Conservation (phyloP, 352 stramenopile species). For the Ophiocytium majus region DNA sequence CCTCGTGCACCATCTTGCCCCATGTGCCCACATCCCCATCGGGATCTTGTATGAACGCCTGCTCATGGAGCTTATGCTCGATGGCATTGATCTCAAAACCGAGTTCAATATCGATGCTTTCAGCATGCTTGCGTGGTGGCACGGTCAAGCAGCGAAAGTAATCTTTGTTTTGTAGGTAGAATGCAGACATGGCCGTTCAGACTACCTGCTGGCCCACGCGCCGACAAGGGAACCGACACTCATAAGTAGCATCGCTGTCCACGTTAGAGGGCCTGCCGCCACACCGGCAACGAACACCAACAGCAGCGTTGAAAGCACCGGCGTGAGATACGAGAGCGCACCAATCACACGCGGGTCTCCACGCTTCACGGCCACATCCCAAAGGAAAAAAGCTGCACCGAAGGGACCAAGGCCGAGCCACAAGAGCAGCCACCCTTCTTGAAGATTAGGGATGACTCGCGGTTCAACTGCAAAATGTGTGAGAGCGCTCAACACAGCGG, state of each 20-base stretch:
- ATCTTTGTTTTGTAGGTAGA: no score
- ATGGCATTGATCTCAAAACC: no score
- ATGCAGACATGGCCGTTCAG: no score
- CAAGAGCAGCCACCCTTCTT: not conserved
- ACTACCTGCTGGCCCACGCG: no score
- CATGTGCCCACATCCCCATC: not conserved
- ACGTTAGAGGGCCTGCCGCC: no score
- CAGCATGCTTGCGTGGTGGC: no score
- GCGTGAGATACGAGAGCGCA: not conserved
- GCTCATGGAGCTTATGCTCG: not conserved
- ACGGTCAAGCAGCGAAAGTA: no score
- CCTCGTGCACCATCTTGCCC: not conserved
- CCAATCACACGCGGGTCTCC: not conserved
- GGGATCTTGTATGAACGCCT: not conserved
- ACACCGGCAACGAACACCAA: not conserved
- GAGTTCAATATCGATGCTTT: no score
- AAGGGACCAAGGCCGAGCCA: not conserved
- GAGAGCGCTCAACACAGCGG: not conserved
- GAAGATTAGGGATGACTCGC: not conserved
- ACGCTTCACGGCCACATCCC: not conserved
- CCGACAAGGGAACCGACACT: no score
- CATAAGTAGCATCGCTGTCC: no score
- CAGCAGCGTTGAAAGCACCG: not conserved
- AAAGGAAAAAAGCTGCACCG: not conserved
- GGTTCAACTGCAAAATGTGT: not conserved